These are phyloP conservation scores for Sphagnum magellanicum DNA, from an alignment of 228 moss, liverwort and hornwort species.

Conservation along the genomic window DNA sequence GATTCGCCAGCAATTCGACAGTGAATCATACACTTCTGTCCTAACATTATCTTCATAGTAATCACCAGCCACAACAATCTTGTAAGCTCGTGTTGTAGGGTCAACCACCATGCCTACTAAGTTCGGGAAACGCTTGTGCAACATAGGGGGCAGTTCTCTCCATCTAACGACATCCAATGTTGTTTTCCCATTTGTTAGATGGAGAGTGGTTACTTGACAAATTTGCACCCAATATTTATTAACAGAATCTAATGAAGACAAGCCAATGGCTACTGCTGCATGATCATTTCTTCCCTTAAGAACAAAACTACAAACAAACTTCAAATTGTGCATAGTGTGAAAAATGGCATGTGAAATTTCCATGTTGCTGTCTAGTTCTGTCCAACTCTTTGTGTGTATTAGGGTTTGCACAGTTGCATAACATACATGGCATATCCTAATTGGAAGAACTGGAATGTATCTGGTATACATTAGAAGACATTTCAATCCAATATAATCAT, in stretches of 20 bases:
- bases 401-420: neutral
- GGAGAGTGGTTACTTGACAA: too few relatives aligned
- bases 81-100: constrained; percentile 75
- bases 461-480: neutral
- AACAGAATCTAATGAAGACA: too few relatives aligned
- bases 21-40: constrained; percentile 92
- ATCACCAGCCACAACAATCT: constrained; percentile 96
- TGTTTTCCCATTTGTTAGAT: neutral
- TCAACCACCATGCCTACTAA: constrained; percentile 99
- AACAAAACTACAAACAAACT: neutral
- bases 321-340: neutral
- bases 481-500: too few relatives aligned
- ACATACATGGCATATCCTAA: neutral
- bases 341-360: neutral
- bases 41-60: constrained; percentile 98
- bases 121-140: constrained; percentile 97
- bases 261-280: too few relatives aligned
- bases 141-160: constrained; percentile 96
- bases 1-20: constrained; percentile 74
- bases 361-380: too few relatives aligned
- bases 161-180: constrained; percentile 35
- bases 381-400: too few relatives aligned
- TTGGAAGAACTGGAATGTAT: neutral
- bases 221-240: too few relatives aligned
- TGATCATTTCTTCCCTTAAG: neutral